Base-by-base conservation (phyloP, 2,329 filamentous ascomycete genomes). In the Coniochaeta ligniaria region DNA sequence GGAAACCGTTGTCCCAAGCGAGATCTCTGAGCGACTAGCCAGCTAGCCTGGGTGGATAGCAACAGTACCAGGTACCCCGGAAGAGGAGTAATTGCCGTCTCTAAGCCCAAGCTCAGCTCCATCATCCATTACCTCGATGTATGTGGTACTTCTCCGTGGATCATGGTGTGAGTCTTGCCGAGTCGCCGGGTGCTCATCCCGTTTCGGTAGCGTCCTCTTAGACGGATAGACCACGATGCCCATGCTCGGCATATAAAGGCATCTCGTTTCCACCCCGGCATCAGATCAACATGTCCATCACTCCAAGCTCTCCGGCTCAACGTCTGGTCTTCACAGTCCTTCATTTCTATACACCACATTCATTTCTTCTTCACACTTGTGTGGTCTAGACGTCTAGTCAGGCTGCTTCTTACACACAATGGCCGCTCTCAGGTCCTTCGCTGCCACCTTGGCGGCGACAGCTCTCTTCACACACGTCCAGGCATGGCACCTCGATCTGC, bases 401-500 rank as follows among this genome's bases (percentile, higher is more conserved):
- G 22, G 28, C 36, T 43, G 57, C 28, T 52, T 36, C 60, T 31
- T 31, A 38, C 60, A 65, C 63, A 62, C 41, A 62, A 76, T 77
- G 75, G 64, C 72, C 62, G 63, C 66, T 31, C 62, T 72, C 59
- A 69, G 68, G 63, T 67, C 70, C 54, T 20, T 75, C 59, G 71
- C 71, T 63, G 74, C 73, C 59, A 66, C 74, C 57, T 64, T 74
- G 60, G 75, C 73, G 68, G 74, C 74, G 20, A 66, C 76, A 59
- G 69, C 75, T 55, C 63, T 80, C 62, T 65, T 74, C 60, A 69
- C 71, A 31, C 63, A 67, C 59, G 72, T 73, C 50, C 69, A 72
- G 22, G 79, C 78, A 50, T 75, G 72, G 71, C 75, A 78, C 65
- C 66, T 75, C 52, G 72, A 79, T 62, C 71, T 79, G 8, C 79